These are phyloP conservation scores for Zygosaccharomyces gambellarensis DNA, from an alignment of 805 yeast species.

Conservation along the genomic window DNA sequence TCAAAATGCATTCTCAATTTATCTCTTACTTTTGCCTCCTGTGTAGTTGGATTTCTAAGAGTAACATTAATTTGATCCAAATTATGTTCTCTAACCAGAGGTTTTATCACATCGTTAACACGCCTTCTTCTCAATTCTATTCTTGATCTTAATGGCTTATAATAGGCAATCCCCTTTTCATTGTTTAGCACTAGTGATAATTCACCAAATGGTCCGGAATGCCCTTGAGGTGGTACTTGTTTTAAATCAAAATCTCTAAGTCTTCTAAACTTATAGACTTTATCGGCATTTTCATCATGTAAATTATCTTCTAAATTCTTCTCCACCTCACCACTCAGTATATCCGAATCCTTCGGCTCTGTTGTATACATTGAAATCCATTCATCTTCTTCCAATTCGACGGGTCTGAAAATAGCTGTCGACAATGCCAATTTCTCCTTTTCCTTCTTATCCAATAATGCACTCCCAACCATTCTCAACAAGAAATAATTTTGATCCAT, in stretches of 20 bases:
- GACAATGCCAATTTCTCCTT: conserved; percentile 37
- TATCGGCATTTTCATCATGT: conserved; percentile 46
- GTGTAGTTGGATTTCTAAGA: conserved; percentile 59
- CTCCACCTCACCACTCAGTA: conserved; percentile 40
- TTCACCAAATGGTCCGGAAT: conserved; percentile 41
- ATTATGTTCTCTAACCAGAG: conserved; percentile 48
- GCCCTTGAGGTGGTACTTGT: conserved; percentile 34
- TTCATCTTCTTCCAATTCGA: conserved; percentile 62
- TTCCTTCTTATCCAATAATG: conserved; percentile 38
- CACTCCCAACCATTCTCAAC: conserved; percentile 56
- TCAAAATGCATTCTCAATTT: conserved; percentile 55
- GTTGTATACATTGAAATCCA: conserved; percentile 71
- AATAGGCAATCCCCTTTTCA: conserved; percentile 58
- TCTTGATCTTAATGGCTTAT: conserved; percentile 72
- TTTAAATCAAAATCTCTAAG: conserved; percentile 78
- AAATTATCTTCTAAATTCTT: conserved; percentile 28
- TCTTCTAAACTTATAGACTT: conserved; percentile 54
- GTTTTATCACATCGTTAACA: conserved; percentile 42
- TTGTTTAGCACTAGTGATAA: conserved; percentile 57
- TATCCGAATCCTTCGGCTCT: conserved; percentile 39
- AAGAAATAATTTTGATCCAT: conserved; percentile 71
- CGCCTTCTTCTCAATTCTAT: conserved; percentile 83
- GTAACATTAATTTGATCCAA: conserved; percentile 51
- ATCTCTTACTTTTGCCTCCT: conserved; percentile 55
- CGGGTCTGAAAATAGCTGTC: conserved; percentile 68